Base-by-base conservation (phyloP, 208 protist species). In the Leishmania gerbilli region DNA sequence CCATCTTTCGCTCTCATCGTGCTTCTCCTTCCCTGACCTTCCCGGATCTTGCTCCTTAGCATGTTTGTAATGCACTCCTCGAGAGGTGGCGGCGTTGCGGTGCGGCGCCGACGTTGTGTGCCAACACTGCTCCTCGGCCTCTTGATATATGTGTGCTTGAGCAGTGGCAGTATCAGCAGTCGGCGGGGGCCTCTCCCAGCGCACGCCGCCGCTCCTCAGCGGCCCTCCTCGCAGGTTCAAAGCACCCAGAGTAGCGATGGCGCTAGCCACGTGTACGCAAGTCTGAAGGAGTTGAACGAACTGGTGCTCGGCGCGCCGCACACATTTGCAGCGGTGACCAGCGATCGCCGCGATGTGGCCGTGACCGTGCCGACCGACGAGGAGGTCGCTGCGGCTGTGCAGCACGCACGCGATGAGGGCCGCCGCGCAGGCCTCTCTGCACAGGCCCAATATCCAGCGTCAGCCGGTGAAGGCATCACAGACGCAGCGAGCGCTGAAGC, bases 211-310 rank as follows among this genome's bases (percentile, higher is more conserved):
- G 19, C 51, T 40, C 31, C 72, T 15, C 40, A 31, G 69, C 42
- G 55, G 13, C 37, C 27, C 27, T 74, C 69, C 13, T 55, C 40
- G n/a, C 69, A 74, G 69, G 8, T 0, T 11, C 11, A 2, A 27
- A 24, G 21, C 47, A 5, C 8, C 34, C 31, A 58, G 3, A 31
- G 37, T 21, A 60, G 27, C 19, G 42, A 31, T 34, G 45, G 45
- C 62, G n/a, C 42, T 19, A 71, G 79, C 5, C 27, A 55, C 58
- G 62, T 80, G 21, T 86, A 79, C 53, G n/a, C 21, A 1, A 86
- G 51, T 75, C 40, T 86, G 8, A 27, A 79, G 74, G 82, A 79
- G 65, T 62, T 86, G 15, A 86, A 82, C 55, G 42, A 42, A 0
- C 45, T 56, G 34, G 27, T 56, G 3, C 27, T 78, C 49, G 77